These are phyloP conservation scores for Hypericum perforatum DNA, from an alignment of 345 rosid genomes.

Conservation along the genomic window DNA sequence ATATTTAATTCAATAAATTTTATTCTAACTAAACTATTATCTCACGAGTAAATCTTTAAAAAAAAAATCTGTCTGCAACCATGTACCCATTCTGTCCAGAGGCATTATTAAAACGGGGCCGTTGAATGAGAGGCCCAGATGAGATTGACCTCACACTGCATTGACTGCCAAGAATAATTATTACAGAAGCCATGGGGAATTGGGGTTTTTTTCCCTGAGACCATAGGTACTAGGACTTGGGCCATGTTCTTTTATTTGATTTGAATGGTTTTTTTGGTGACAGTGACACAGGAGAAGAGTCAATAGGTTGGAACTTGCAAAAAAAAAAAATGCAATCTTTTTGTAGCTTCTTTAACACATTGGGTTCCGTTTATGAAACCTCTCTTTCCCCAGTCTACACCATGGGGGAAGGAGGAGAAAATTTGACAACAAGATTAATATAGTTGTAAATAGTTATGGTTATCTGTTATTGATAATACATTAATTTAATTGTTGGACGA, in stretches of 20 bases:
- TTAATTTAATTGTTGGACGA: too few species aligned
- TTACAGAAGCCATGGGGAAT: constrained; percentile 11
- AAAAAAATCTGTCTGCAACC: too few species aligned
- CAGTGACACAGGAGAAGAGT: constrained; percentile 24
- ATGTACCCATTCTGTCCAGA: too few species aligned
- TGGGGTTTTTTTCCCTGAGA: too few species aligned
- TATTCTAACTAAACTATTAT: too few species aligned
- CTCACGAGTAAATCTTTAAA: too few species aligned
- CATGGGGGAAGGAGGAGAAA: neutral
- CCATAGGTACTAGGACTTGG: too few species aligned
- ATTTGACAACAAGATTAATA: neutral
- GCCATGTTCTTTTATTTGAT: constrained; percentile 11
- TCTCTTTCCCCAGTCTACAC: constrained; percentile 19
- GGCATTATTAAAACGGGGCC: neutral
- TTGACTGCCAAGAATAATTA: constrained; percentile 19
- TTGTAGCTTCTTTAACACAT: constrained; percentile 26
- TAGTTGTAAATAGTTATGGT: too few species aligned
- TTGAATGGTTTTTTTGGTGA: constrained; percentile 5
- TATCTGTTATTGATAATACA: too few species aligned
- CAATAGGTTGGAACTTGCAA: constrained; percentile 13
- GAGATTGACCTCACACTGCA: constrained; percentile 41
- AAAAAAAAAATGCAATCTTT: constrained; percentile 10
- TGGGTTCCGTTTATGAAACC: constrained; percentile 21
- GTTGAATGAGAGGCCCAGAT: constrained; percentile 23
- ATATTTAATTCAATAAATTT: too few species aligned